Evolutionary conservation across 805 yeast species (phyloP).

Genomic region (Ogataea glucozyma): DNA sequence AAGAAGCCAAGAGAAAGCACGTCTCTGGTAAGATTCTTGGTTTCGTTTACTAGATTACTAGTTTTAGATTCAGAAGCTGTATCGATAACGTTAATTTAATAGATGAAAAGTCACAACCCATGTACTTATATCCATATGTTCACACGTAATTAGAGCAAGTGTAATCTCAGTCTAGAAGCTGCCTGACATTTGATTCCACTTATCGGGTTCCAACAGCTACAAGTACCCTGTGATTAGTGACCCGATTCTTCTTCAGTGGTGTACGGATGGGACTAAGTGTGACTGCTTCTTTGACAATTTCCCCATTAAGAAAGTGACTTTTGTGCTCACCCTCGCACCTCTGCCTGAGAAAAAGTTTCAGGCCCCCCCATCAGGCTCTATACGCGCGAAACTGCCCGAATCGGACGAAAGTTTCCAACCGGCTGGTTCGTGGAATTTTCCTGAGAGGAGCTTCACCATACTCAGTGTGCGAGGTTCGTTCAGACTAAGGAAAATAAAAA

Average conservation of each 20-base stretch:
- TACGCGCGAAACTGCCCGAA: conserved; percentile 3
- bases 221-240: too few species aligned
- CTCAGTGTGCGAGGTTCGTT: conserved; percentile 1
- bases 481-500: conserved; percentile 4
- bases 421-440: conserved; percentile 1
- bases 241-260: neutral
- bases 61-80: conserved; percentile 5
- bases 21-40: conserved; percentile 99
- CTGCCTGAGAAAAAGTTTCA: neutral
- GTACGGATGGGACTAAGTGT: conserved; percentile 3
- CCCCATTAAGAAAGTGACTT: conserved; percentile 1
- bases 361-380: neutral
- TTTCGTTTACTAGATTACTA: conserved; percentile 75
- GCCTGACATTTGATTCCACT: too few species aligned
- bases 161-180: neutral
- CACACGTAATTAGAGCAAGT: neutral
- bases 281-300: conserved; percentile 3
- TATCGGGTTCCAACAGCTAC: too few species aligned
- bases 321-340: conserved; percentile 5
- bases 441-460: conserved; percentile 6
- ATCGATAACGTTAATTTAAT: conserved; percentile 6
- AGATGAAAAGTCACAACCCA: conserved; percentile 2
- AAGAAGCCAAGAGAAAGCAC: conserved; percentile 99
- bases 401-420: conserved; percentile 1
- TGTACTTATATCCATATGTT: conserved; percentile 1